phyloP scores from a whole-genome alignment of 1,284 basidiomycete genomes.

The Stereum hirsutum region DNA sequence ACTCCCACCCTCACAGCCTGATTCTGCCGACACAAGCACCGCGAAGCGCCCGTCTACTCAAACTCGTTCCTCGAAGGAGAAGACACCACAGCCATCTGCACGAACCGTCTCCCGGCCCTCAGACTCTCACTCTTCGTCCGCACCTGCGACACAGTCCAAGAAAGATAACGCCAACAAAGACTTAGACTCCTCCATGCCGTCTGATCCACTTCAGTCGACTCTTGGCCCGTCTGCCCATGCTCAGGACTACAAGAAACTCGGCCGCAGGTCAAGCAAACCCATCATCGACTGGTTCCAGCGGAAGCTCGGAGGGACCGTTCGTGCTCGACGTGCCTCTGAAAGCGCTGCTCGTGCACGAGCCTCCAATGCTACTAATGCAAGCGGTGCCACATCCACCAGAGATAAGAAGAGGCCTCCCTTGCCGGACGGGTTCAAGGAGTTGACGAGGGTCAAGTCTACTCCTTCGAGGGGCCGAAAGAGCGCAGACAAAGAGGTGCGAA shows the following conservation, averaged over 20 bases:
- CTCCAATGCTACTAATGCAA: conserved; percentile 5
- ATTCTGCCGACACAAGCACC: no score
- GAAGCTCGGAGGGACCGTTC: conserved; percentile 68
- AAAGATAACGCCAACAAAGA: no score
- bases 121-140: neutral
- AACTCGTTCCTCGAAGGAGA: neutral
- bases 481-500: conserved; percentile 6
- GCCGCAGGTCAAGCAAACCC: conserved; percentile 69
- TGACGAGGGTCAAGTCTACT: conserved; percentile 13
- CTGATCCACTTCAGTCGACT: conserved; percentile 3
- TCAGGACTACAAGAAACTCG: conserved; percentile 41
- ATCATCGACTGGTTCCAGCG: conserved; percentile 89
- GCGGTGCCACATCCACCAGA: neutral
- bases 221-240: neutral
- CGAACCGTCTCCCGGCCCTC: neutral
- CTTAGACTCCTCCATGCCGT: conserved; percentile 3
- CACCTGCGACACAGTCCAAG: conserved; percentile 1
- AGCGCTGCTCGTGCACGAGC: conserved; percentile 16
- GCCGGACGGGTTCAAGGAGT: conserved; percentile 9
- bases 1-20: no score
- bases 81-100: neutral
- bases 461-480: conserved; percentile 13
- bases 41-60: no score
- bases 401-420: conserved; percentile 9
- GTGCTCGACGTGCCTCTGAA: conserved; percentile 35